phyloP scores from a whole-genome alignment of 2,329 filamentous ascomycete genomes.

The Onygenales sp. region DNA sequence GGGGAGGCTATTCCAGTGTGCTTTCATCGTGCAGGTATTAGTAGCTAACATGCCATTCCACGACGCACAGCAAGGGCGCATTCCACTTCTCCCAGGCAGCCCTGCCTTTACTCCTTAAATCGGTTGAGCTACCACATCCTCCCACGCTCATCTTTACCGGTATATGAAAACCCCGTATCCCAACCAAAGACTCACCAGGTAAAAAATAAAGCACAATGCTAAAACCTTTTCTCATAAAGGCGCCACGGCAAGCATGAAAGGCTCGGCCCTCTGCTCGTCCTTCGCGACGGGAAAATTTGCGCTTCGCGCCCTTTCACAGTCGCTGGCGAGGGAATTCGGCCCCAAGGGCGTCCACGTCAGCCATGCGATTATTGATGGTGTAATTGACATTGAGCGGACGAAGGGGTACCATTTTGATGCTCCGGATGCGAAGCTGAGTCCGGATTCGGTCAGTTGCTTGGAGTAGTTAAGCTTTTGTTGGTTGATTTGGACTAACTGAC shows the following conservation, averaged over 20 bases:
- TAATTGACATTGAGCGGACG: slow-evolving; percentile 70
- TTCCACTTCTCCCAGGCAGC: slow-evolving; percentile 66
- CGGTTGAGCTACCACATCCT: slow-evolving; percentile 49
- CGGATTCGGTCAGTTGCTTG: slow-evolving; percentile 56
- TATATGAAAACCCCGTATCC: slow-evolving; percentile 2
- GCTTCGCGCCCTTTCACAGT: slow-evolving; percentile 62
- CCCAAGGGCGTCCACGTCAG: slow-evolving; percentile 76
- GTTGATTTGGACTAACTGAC: background rate
- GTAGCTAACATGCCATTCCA: background rate
- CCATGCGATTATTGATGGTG: slow-evolving; percentile 73
- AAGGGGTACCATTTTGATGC: slow-evolving; percentile 50
- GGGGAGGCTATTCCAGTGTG: too few relatives aligned
- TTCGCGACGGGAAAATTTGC: slow-evolving; percentile 80
- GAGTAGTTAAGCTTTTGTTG: background rate
- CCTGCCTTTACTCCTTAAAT: slow-evolving; percentile 60
- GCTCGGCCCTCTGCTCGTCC: slow-evolving; percentile 56
- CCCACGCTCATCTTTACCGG: slow-evolving; percentile 71
- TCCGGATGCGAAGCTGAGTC: slow-evolving; percentile 59
- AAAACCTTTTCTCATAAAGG: slow-evolving; percentile 33
- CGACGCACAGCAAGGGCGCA: slow-evolving; percentile 43
- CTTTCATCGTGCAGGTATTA: background rate
- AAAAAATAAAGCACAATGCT: too few relatives aligned
- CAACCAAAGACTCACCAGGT: background rate
- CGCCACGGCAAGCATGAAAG: slow-evolving; percentile 70
- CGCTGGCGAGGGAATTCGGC: slow-evolving; percentile 72